Conservation (phyloP, 108 stramenopile genomes). For the Aurantiochytrium sp. region DNA sequence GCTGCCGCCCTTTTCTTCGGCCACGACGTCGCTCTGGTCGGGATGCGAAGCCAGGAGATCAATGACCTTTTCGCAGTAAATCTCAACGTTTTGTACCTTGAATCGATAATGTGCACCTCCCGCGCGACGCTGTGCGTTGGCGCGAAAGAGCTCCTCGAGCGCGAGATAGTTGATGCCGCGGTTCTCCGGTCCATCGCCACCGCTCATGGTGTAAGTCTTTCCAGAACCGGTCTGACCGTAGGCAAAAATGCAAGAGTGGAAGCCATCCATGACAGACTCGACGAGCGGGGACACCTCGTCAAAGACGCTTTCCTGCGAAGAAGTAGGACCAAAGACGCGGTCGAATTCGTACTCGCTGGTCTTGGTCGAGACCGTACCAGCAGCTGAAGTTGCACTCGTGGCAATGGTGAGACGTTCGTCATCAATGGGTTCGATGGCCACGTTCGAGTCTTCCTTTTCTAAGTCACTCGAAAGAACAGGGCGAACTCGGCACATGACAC, state of each 20-base stretch:
- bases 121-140: slow-evolving; percentile 38
- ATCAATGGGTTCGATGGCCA: slow-evolving; percentile 29
- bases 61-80: slow-evolving; percentile 59
- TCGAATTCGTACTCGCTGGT: slow-evolving; percentile 52
- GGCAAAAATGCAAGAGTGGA: slow-evolving; percentile 59
- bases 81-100: slow-evolving; percentile 52
- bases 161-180: slow-evolving; percentile 43
- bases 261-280: slow-evolving; percentile 63
- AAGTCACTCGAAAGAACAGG: slow-evolving; percentile 45
- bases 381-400: slow-evolving; percentile 32
- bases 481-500: slow-evolving; percentile 60
- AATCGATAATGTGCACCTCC: slow-evolving; percentile 20
- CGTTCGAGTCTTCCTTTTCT: slow-evolving; percentile 23
- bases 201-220: slow-evolving; percentile 73
- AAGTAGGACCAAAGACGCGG: slow-evolving; percentile 45
- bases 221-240: slow-evolving; percentile 53
- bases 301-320: slow-evolving; percentile 56
- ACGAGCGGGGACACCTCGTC: slow-evolving; percentile 55
- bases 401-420: slow-evolving; percentile 27
- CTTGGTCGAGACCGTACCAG: not conserved
- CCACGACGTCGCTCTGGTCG: not conserved
- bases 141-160: slow-evolving; percentile 45
- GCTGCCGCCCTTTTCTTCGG: slow-evolving; percentile 1
- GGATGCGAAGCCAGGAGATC: slow-evolving; percentile 45
- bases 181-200: slow-evolving; percentile 23